Percentiles rank a stretch among this genome's conserved stretches.
Conservation (phyloP, 106 monocot species). For the Dioscorea dumetorum region DNA sequence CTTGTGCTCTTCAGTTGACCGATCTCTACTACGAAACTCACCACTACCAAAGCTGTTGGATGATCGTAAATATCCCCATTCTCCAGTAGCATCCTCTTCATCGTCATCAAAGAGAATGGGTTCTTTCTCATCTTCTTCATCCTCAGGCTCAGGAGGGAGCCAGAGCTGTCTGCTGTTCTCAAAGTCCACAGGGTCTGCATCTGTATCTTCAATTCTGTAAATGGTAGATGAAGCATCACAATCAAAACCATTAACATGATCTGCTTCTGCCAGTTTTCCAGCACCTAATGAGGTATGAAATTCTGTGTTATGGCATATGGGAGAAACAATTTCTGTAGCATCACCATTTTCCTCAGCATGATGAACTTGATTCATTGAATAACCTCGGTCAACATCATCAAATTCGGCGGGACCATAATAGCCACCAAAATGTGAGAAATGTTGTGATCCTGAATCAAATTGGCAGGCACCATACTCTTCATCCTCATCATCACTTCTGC, state of each 20-base stretch:
- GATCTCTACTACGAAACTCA: conserved; percentile 40
- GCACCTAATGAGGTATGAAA: conserved; percentile 24
- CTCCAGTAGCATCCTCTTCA: conserved; percentile 49
- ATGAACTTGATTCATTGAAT: conserved; percentile 25
- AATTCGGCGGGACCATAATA: conserved; percentile 48
- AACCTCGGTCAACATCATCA: conserved; percentile 31
- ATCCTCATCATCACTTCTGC: conserved; percentile 75
- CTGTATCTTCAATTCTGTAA: conserved; percentile 37
- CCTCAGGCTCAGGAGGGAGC: conserved; percentile 87
- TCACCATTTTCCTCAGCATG: conserved; percentile 25
- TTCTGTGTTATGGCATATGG: conserved; percentile 13
- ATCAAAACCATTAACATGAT: conserved; percentile 30
- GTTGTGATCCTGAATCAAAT: conserved; percentile 42
- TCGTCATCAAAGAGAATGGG: conserved; percentile 30
- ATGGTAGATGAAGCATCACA: conserved; percentile 54
- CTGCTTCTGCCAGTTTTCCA: conserved; percentile 36
- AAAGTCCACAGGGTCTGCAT: conserved; percentile 60
- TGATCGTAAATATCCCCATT: conserved; percentile 37
- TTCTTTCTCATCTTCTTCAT: conserved; percentile 75
- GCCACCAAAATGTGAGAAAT: conserved; percentile 31
- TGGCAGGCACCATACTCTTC: conserved; percentile 42
- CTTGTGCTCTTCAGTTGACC: conserved; percentile 53
- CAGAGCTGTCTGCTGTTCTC: conserved; percentile 79
- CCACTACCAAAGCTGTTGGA: conserved; percentile 59
- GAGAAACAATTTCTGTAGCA: conserved; percentile 18